phyloP scores from a whole-genome alignment of 257 asterid genomes.

The Ilex aquifolium region DNA sequence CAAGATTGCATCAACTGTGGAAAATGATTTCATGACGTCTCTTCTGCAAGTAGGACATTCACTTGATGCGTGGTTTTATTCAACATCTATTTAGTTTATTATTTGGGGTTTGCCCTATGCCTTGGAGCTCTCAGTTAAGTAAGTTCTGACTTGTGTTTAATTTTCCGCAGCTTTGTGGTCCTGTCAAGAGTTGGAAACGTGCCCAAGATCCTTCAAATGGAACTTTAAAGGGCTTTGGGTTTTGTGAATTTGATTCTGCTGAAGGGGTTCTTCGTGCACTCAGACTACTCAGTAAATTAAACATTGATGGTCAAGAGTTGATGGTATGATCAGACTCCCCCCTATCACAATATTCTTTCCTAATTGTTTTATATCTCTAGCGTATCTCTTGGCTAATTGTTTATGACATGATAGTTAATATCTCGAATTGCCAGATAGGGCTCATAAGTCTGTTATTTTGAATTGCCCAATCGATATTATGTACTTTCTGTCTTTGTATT shows the following conservation, averaged over 20 bases:
- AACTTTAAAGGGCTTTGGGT: conserved; percentile 79
- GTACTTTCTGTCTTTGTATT: no score
- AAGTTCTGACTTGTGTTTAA: conserved; percentile 17
- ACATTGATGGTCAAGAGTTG: conserved; percentile 89
- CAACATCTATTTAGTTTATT: background rate
- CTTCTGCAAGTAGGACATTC: conserved; percentile 67
- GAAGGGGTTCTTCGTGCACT: conserved; percentile 96
- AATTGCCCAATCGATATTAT: no score
- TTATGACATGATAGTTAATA: no score
- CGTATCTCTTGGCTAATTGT: no score
- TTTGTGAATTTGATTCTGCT: conserved; percentile 95
- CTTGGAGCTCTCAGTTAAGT: conserved; percentile 9
- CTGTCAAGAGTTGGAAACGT: conserved; percentile 96
- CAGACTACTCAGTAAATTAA: conserved; percentile 75
- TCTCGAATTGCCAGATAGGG: no score
- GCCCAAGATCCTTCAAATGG: conserved; percentile 90
- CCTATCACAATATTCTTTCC: conserved; percentile 2
- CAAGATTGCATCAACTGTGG: conserved; percentile 82
- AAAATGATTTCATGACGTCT: conserved; percentile 83
- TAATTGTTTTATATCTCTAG: background rate
- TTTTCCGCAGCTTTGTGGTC: conserved; percentile 85
- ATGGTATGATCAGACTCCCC: conserved; percentile 46
- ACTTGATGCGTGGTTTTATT: conserved; percentile 3
- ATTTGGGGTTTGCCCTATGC: conserved; percentile 3
- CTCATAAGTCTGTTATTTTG: no score